A percentile compares a stretch with the other conserved stretches of the same genome.
Conservation (phyloP, 2,329 filamentous ascomycete genomes). For the Penicillium sp. region DNA sequence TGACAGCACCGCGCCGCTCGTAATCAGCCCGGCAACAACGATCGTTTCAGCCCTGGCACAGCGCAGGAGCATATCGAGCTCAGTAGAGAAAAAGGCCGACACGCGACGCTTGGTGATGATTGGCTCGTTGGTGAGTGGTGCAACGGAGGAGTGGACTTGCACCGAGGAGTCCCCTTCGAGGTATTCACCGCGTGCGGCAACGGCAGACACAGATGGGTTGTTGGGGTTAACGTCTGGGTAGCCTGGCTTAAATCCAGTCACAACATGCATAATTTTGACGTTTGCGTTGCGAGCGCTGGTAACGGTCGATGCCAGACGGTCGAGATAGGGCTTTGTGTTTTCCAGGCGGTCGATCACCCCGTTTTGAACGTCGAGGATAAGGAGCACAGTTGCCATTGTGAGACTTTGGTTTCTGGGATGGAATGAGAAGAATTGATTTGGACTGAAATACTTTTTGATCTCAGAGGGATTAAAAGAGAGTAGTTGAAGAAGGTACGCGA, state of each 20-base stretch:
- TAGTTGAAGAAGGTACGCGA: neutral
- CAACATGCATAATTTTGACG: conserved; percentile 37
- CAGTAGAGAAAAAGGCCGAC: conserved; percentile 39
- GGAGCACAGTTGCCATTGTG: conserved; percentile 30
- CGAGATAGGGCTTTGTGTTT: conserved; percentile 25
- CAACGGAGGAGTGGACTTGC: conserved; percentile 22
- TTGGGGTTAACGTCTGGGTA: conserved; percentile 33
- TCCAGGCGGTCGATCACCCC: conserved; percentile 29
- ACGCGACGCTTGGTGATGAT: conserved; percentile 39
- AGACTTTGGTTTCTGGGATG: neutral
- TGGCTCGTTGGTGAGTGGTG: conserved; percentile 28
- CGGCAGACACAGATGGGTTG: conserved; percentile 24
- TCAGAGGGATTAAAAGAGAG: neutral
- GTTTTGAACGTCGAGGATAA: conserved; percentile 41
- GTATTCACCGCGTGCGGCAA: conserved; percentile 23
- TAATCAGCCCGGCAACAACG: conserved; percentile 38
- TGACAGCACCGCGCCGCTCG: conserved; percentile 41
- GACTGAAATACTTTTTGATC: neutral
- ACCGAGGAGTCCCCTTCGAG: conserved; percentile 25
- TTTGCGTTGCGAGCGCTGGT: conserved; percentile 26
- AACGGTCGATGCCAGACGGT: conserved; percentile 21
- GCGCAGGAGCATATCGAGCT: conserved; percentile 39
- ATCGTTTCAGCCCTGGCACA: conserved; percentile 28
- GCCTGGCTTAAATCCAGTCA: conserved; percentile 32
- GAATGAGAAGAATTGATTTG: neutral